Evolutionary conservation across 176 grass and related monocot genomes (phyloP), one percentile per base, ranked within the genome.

Genomic region (Avena eriantha): DNA sequence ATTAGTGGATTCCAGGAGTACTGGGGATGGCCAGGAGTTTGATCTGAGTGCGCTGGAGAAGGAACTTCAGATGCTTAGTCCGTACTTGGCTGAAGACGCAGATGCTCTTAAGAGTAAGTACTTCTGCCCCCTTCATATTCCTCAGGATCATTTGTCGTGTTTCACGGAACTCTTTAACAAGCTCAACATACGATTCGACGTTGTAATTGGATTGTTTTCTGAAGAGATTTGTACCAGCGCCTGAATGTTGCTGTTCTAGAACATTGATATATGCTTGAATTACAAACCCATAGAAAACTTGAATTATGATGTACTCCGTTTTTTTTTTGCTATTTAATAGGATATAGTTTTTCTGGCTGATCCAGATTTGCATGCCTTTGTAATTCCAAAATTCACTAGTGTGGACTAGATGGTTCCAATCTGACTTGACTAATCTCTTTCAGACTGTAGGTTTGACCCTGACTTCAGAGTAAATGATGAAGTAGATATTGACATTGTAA

Each of bases 61-160:
- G 79, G 86, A 96, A 24, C 86, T 90, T 83, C 87, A 97, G 64
- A 91, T 95, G 84, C 86, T 91, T 41, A 79, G 73, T 70, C 84
- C 84, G 12, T 92, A 82, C 65, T 81, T 85, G 84, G 68, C 71
- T 86, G 87, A 72, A 84, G 43, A 72, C 51, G 43, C 36, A 47
- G 39, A 77, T 81, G 69, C 85, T 69, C 47, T 24, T 57, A 64
- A 70, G 14, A 82, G 90, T 91, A 76, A 88, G 83, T 79, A 35
- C 4, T 82, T 87, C 60, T 85, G 51, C 43, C 31, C 43, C 51
- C 76, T 80, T 18, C 21, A 61, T 75, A 36, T 76, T 51, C 1
- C 21, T 54, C 51, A 16, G 41, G 54, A 45, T 58, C 57, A 74
- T 57, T 82, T 69, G 41, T 69, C 21, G 1, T 43, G 67, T 68